A percentile compares a stretch with the other conserved stretches of the same genome.
Evolutionary conservation across 2,329 filamentous ascomycete species (phyloP).

Genomic region (Pezicula neosporulosa): DNA sequence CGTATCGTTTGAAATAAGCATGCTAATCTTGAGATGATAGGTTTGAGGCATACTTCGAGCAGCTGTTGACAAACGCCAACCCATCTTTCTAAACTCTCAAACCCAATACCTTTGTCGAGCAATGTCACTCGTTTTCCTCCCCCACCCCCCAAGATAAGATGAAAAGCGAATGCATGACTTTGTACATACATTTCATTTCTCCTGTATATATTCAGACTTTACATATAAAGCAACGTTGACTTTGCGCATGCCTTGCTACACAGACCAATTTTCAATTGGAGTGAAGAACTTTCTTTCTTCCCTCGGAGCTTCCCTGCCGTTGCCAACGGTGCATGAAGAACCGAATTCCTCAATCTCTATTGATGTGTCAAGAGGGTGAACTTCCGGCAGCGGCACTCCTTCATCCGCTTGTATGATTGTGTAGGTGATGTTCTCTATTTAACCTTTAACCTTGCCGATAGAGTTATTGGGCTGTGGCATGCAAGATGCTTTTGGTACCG

Average conservation of each 20-base stretch:
- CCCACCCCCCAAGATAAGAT: not conserved
- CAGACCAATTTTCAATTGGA: no score
- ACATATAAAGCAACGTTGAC: not conserved
- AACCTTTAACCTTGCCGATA: no score
- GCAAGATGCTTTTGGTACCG: not conserved
- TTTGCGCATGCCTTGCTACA: no score
- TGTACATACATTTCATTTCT: not conserved
- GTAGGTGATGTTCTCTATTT: no score
- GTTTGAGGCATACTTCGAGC: constrained; percentile 52
- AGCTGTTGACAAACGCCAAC: constrained; percentile 52
- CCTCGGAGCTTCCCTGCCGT: no score
- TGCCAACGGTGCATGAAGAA: no score
- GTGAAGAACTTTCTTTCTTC: no score
- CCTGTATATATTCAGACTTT: not conserved
- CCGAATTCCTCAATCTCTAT: no score
- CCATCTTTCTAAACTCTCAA: constrained; percentile 40
- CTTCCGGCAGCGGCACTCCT: no score
- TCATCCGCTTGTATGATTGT: not conserved
- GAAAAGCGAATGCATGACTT: not conserved
- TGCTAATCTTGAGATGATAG: not conserved
- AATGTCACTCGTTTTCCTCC: not conserved
- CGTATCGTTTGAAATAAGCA: constrained; percentile 29
- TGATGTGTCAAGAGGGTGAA: no score
- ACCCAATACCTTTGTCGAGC: not conserved
- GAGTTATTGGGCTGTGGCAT: not conserved